These are phyloP conservation scores for Ustilago vetiveriae DNA, from an alignment of 1,284 basidiomycete species.

Conservation along the genomic window DNA sequence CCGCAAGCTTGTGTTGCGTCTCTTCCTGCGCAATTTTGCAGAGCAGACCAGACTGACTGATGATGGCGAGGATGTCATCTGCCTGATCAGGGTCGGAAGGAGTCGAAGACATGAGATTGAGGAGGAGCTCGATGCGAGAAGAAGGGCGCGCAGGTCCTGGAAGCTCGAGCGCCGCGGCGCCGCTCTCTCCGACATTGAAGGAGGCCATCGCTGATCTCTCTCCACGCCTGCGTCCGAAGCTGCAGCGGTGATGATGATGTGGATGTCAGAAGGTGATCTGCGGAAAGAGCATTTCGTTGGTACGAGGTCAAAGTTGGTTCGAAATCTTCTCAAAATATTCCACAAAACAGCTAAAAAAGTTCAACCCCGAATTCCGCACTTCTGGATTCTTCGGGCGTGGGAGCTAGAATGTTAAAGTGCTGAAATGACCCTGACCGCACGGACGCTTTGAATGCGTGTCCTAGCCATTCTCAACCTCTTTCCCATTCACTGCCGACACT, in stretches of 20 bases:
- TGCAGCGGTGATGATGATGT: background rate
- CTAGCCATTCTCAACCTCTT: background rate
- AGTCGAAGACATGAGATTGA: constrained; percentile 24
- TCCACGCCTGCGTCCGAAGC: background rate
- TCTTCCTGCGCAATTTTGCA: constrained; percentile 17
- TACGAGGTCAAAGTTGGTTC: too few species aligned
- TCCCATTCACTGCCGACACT: background rate
- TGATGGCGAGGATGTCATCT: constrained; percentile 20
- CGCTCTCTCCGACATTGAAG: too few species aligned
- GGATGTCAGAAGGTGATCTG: background rate
- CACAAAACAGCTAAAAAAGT: constrained; percentile 10
- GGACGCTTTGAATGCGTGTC: constrained; percentile 4
- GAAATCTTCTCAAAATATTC: constrained; percentile 5
- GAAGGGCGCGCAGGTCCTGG: constrained; percentile 23
- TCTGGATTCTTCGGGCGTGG: too few species aligned
- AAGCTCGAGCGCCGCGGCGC: constrained; percentile 15
- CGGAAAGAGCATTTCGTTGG: too few species aligned
- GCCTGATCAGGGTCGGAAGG: constrained; percentile 11
- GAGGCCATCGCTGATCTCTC: too few species aligned
- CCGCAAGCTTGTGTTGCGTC: constrained; percentile 41
- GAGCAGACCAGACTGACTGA: constrained; percentile 35
- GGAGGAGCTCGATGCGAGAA: constrained; percentile 32
- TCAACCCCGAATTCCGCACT: constrained; percentile 22
- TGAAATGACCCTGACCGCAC: constrained; percentile 8
- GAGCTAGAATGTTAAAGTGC: constrained; percentile 5